These are phyloP conservation scores for Avena sativa DNA, from an alignment of 176 grass and related monocot species.

Conservation along the genomic window DNA sequence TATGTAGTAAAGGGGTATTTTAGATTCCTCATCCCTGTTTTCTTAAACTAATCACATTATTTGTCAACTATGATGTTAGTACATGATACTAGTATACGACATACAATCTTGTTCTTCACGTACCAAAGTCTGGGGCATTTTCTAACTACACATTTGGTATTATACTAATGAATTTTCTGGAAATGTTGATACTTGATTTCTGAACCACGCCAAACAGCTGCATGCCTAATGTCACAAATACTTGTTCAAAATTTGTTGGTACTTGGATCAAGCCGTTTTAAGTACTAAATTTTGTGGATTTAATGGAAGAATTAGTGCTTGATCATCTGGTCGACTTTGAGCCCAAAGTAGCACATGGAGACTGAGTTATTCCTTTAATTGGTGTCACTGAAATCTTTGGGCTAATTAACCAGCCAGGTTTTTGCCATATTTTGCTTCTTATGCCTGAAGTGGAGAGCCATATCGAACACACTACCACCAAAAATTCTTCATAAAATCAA, in stretches of 20 bases:
- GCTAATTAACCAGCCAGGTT: not conserved
- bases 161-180: too few relatives aligned
- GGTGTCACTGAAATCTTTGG: not conserved
- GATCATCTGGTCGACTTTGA: not conserved
- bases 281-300: conserved; percentile 5
- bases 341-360: not conserved
- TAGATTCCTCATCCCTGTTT: too few relatives aligned
- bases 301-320: not conserved
- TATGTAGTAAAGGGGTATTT: too few relatives aligned
- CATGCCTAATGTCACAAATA: too few relatives aligned
- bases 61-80: not conserved
- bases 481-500: not conserved
- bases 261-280: too few relatives aligned
- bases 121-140: too few relatives aligned
- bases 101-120: too few relatives aligned
- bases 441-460: not conserved
- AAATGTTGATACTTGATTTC: too few relatives aligned
- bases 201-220: too few relatives aligned
- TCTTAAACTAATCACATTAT: not conserved
- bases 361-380: not conserved
- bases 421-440: not conserved
- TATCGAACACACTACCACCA: not conserved
- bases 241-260: too few relatives aligned
- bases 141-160: too few relatives aligned
- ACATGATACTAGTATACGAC: too few relatives aligned